Evolutionary conservation across 2,329 filamentous ascomycete genomes (phyloP), one percentile per base, ranked within the genome.

Genomic region (Epichloe gansuensis): DNA sequence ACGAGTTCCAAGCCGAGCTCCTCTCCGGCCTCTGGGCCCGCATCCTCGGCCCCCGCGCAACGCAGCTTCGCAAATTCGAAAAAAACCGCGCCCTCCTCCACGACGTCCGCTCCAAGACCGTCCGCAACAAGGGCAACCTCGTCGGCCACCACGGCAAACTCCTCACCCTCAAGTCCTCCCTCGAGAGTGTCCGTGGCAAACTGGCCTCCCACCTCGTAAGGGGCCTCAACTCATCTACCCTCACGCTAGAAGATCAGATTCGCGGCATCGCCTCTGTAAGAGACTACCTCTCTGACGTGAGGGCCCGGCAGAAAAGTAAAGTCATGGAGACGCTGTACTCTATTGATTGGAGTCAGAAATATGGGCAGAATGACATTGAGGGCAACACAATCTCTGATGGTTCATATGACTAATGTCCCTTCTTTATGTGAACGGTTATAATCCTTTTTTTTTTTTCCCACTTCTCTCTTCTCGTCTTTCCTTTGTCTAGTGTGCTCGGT

Each of bases 121-220:
- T 95, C 25, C 80, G 81, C 55, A 95, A 96, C 71, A 96, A 96
- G 69, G 81, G 82, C 56, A 77, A 94, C 38, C 77, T 97, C 8
- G 81, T 93, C 57, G 85, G 89, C 60, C 90, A 96, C 67, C 93
- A 94, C 61, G 82, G 85, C 54, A 85, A 87, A 56, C 78, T 97
- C 40, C 75, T 93, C 51, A 85, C 85, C 3, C 76, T 97, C 41
- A 93, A 95, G 65, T 84, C 87, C 11, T 91, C 87, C 59, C 78
- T 97, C 15, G 90, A 96, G 70, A 84, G 77, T n/a, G 73, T 95
- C 46, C 76, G 91, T 38, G 77, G 85, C 56, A 93, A 90, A 65
- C 76, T 96, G 17, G 86, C 95, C 41, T 87, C 82, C 50, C 91
- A 91, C 15, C 75, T 96, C 3, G 85, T 96, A 21, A 74, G 87